A percentile compares a stretch with the other conserved stretches of the same genome.
Evolutionary conservation across 176 grass and related monocot species (phyloP).

Genomic region (Carex littledalei): DNA sequence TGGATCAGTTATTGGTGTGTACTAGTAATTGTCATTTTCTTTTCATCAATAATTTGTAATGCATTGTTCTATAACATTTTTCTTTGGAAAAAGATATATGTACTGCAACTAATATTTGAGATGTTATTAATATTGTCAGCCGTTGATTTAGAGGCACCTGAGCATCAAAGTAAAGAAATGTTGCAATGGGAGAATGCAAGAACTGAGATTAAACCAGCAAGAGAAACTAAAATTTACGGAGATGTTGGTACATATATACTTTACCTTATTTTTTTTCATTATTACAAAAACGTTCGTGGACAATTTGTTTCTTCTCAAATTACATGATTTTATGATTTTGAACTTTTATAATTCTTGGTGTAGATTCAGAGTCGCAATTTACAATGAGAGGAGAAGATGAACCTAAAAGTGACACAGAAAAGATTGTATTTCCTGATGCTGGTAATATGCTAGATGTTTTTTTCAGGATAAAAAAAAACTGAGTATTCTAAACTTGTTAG

Average conservation of each 20-base stretch:
- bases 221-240: neutral
- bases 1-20: constrained; percentile 12
- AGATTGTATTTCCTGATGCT: neutral
- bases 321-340: neutral
- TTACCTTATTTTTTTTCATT: neutral
- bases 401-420: neutral
- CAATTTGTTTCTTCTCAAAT: neutral
- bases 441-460: neutral
- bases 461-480: too few relatives aligned
- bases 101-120: neutral
- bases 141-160: neutral
- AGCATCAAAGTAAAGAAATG: neutral
- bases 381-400: neutral
- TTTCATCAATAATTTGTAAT: neutral
- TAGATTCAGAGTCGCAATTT: neutral
- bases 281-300: neutral
- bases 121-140: constrained; percentile 8
- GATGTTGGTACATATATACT: neutral
- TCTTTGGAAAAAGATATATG: neutral
- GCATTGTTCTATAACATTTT: neutral
- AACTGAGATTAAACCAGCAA: neutral
- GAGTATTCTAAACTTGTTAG: too few relatives aligned
- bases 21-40: constrained; percentile 1
- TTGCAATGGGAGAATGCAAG: neutral
- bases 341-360: neutral